A percentile compares a stretch with the other conserved stretches of the same genome.
Conservation (phyloP, 345 rosid genomes). For the Kandelia obovata region DNA sequence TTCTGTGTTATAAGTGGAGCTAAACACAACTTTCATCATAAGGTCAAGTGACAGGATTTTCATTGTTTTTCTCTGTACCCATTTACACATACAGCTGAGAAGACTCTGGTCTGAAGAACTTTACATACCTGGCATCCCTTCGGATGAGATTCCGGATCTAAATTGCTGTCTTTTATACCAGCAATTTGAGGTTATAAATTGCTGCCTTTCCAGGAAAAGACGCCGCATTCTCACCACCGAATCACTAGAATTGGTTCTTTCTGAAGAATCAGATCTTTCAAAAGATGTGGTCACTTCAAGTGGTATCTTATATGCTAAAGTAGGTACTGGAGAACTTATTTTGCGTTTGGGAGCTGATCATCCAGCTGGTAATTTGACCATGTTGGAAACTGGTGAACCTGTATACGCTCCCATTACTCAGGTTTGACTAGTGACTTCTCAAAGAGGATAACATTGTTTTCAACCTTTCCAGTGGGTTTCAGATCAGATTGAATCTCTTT, state of each 20-base stretch:
- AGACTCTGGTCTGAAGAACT: conserved; percentile 76
- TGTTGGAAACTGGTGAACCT: conserved; percentile 94
- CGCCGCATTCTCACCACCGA: conserved; percentile 51
- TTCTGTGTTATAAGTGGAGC: background rate
- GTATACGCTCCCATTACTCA: conserved; percentile 79
- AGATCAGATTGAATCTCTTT: conserved; percentile 18
- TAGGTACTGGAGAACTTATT: conserved; percentile 62
- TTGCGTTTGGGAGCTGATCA: conserved; percentile 66
- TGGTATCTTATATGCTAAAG: conserved; percentile 54
- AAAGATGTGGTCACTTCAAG: conserved; percentile 24
- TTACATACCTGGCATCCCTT: conserved; percentile 74
- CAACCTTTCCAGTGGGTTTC: conserved; percentile 6
- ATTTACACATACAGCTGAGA: conserved; percentile 55
- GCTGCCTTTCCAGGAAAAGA: conserved; percentile 81
- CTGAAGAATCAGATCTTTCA: conserved; percentile 39
- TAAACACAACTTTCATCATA: background rate
- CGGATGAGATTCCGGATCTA: conserved; percentile 70
- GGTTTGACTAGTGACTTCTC: conserved; percentile 43
- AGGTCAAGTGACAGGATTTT: conserved; percentile 19
- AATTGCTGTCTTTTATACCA: conserved; percentile 81
- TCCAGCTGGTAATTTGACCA: conserved; percentile 51
- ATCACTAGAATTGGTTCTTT: conserved; percentile 60
- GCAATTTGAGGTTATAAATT: conserved; percentile 84
- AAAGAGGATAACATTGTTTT: conserved; percentile 13
- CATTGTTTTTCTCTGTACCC: background rate